A percentile compares a stretch with the other conserved stretches of the same genome.
phyloP scores from a whole-genome alignment of 2,329 filamentous ascomycete genomes.

The Plenodomus tracheiphilus region DNA sequence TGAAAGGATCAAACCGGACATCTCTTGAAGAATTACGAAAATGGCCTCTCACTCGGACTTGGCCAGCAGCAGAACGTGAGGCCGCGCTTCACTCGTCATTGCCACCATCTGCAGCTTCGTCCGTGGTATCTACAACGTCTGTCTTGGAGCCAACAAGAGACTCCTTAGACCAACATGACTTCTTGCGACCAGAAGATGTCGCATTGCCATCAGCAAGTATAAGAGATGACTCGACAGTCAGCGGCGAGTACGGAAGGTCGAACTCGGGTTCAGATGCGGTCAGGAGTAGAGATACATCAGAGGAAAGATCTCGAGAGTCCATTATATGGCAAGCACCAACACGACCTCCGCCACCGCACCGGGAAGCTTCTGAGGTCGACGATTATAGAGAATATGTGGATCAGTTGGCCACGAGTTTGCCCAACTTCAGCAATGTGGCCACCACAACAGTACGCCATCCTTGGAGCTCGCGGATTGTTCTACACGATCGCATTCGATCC shows the following conservation, averaged over 20 bases:
- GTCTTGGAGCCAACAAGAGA: background rate
- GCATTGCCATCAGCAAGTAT: background rate
- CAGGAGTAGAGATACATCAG: background rate
- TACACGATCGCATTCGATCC: slow-evolving; percentile 5
- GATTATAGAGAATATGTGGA: slow-evolving; percentile 6
- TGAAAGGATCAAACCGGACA: background rate
- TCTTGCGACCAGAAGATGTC: background rate
- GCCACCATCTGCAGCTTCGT: background rate
- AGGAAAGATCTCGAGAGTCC: background rate
- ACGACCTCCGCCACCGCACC: background rate
- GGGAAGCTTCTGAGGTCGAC: background rate
- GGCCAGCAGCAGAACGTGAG: background rate
- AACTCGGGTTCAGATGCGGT: background rate
- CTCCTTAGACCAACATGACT: background rate
- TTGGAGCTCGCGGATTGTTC: slow-evolving; percentile 8
- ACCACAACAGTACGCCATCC: slow-evolving; percentile 1
- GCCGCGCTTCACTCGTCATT: background rate
- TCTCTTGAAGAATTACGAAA: background rate
- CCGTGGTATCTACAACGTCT: background rate
- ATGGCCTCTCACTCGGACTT: background rate
- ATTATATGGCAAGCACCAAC: background rate
- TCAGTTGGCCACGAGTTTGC: slow-evolving; percentile 3
- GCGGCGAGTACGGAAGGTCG: no score
- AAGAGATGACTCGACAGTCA: background rate
- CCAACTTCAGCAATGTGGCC: slow-evolving; percentile 4